Conservation (phyloP, 1,284 basidiomycete species). For the Cutaneotrichosporon cavernicola region DNA sequence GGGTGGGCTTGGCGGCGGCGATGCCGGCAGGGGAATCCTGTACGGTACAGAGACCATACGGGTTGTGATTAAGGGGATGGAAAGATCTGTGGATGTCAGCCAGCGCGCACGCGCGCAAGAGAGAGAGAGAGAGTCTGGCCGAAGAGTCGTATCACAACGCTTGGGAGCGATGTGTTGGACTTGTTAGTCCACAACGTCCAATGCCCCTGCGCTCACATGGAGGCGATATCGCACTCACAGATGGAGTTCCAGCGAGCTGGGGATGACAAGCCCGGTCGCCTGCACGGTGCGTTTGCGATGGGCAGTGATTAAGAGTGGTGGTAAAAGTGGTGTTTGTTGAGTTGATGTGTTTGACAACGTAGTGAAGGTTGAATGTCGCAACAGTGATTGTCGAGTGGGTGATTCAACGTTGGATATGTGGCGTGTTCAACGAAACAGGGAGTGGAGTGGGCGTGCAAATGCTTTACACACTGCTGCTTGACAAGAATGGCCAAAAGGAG, state of each 20-base stretch:
- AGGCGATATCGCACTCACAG: neutral
- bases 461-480: neutral
- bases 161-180: neutral
- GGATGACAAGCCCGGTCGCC: conserved; percentile 5
- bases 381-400: neutral
- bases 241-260: neutral
- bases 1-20: conserved; percentile 27
- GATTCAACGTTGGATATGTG: neutral
- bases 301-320: neutral
- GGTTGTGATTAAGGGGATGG: neutral
- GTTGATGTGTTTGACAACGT: neutral
- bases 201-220: neutral
- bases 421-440: neutral
- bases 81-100: neutral
- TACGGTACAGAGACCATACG: conserved; percentile 24
- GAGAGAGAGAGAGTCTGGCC: neutral
- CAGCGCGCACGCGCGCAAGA: too few species aligned
- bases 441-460: neutral
- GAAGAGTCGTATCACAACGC: neutral
- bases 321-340: neutral
- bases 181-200: neutral
- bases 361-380: neutral
- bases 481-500: neutral
- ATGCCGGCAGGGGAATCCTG: conserved; percentile 20
- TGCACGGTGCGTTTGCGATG: conserved; percentile 11